Evolutionary conservation across 1,284 basidiomycete species (phyloP).

Genomic region (Meripilus lineatus): DNA sequence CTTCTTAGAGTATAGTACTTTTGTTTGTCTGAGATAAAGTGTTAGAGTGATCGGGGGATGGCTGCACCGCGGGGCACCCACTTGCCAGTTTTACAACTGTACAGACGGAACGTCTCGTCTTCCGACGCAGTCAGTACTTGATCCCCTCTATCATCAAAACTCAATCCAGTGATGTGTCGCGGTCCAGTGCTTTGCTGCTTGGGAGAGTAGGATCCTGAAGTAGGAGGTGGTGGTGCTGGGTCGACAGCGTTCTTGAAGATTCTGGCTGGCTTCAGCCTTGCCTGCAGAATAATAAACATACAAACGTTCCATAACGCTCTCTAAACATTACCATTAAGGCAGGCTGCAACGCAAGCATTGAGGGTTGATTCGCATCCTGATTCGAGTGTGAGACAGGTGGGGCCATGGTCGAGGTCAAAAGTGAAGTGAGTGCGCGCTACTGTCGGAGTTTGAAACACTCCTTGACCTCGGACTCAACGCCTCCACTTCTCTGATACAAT

Average conservation of each 20-base stretch:
- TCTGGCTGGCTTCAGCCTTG: slow-evolving; percentile 81
- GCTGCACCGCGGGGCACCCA: slow-evolving; percentile 46
- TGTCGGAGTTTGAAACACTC: slow-evolving; percentile 26
- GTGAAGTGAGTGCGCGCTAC: background rate
- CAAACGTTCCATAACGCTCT: slow-evolving; percentile 5
- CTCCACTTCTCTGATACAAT: slow-evolving; percentile 18
- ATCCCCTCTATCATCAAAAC: slow-evolving; percentile 90
- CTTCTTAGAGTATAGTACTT: slow-evolving; percentile 89
- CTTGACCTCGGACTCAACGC: slow-evolving; percentile 15
- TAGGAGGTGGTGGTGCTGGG: slow-evolving; percentile 43
- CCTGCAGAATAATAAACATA: slow-evolving; percentile 8
- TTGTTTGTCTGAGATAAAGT: slow-evolving; percentile 50
- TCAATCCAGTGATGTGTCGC: slow-evolving; percentile 80
- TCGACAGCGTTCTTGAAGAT: slow-evolving; percentile 82
- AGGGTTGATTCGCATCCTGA: slow-evolving; percentile 12
- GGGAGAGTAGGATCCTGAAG: slow-evolving; percentile 37
- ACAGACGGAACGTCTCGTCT: slow-evolving; percentile 90
- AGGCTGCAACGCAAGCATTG: slow-evolving; percentile 19
- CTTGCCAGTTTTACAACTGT: slow-evolving; percentile 89
- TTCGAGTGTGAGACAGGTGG: no score
- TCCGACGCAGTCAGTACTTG: slow-evolving; percentile 84
- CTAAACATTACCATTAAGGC: slow-evolving; percentile 27
- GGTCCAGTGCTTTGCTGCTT: slow-evolving; percentile 41
- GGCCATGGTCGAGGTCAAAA: slow-evolving; percentile 6
- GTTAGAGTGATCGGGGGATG: slow-evolving; percentile 21